Percentiles rank a stretch among this genome's conserved stretches.
Conservation (phyloP, 768 basidiomycete species). For the Boletus edulis region DNA sequence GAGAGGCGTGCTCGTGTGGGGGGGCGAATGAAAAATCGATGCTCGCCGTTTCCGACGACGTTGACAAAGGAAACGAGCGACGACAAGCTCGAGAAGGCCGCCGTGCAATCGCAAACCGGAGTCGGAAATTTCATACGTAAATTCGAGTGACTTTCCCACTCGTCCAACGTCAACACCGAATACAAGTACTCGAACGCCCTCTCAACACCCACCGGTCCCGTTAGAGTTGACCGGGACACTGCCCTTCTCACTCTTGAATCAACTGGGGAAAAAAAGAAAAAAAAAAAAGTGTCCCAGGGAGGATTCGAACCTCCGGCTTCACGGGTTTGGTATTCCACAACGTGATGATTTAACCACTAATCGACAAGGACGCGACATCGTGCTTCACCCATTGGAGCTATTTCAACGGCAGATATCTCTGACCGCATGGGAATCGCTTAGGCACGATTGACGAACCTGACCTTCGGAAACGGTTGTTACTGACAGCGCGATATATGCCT, state of each 20-base stretch:
- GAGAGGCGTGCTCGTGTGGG: conserved; percentile 20
- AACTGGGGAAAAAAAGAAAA: too few species aligned
- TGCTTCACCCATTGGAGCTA: too few species aligned
- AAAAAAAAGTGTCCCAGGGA: conserved; percentile 26
- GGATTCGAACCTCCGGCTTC: conserved; percentile 44
- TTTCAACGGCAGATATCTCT: too few species aligned
- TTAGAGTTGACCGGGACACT: neutral
- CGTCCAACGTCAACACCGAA: too few species aligned
- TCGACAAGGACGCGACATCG: conserved; percentile 35
- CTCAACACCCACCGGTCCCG: neutral
- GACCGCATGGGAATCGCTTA: too few species aligned
- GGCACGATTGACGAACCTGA: too few species aligned
- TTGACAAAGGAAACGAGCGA: conserved; percentile 4
- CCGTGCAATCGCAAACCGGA: conserved; percentile 21
- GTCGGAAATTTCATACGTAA: conserved; percentile 27
- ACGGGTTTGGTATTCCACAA: conserved; percentile 37
- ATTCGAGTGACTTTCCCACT: conserved; percentile 17
- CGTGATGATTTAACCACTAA: conserved; percentile 46
- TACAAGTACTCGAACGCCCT: too few species aligned
- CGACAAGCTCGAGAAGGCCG: neutral
- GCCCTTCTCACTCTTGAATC: too few species aligned
- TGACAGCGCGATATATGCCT: too few species aligned
- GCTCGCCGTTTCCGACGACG: conserved; percentile 18
- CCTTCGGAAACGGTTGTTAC: too few species aligned
- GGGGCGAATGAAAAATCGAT: conserved; percentile 1